Evolutionary conservation across 352 stramenopile species (phyloP).

Genomic region (Pythium sukuiense): DNA sequence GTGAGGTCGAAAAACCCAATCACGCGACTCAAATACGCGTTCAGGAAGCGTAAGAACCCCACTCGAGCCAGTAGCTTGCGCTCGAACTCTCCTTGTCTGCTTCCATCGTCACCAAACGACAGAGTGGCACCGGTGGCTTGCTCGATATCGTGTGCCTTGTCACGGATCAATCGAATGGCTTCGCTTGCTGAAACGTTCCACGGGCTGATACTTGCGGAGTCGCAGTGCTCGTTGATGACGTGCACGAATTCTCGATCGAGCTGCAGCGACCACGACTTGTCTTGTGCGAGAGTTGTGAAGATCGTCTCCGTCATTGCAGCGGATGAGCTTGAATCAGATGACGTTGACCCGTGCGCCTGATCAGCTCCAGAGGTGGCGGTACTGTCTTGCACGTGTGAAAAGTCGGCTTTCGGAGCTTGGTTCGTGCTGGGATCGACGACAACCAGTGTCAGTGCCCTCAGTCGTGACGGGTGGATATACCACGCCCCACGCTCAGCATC

Average conservation of each 20-base stretch:
- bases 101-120: neutral
- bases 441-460: conserved; percentile 42
- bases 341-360: no score
- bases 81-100: neutral
- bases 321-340: no score
- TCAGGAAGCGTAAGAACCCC: conserved; percentile 71
- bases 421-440: neutral
- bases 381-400: no score
- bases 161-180: conserved; percentile 34
- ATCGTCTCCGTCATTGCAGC: neutral
- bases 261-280: conserved; percentile 41
- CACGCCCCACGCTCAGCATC: conserved; percentile 76
- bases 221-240: conserved; percentile 55
- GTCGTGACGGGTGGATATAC: conserved; percentile 75
- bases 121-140: neutral
- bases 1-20: conserved; percentile 79
- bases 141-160: conserved; percentile 27
- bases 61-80: conserved; percentile 47
- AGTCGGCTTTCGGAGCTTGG: no score
- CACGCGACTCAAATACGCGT: conserved; percentile 65
- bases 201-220: conserved; percentile 47
- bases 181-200: conserved; percentile 59
- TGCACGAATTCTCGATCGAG: conserved; percentile 44
- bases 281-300: conserved; percentile 25
- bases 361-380: no score